A percentile compares a stretch with the other conserved stretches of the same genome.
phyloP scores from a whole-genome alignment of 306 rosid genomes.

The Vigna nakashimae region DNA sequence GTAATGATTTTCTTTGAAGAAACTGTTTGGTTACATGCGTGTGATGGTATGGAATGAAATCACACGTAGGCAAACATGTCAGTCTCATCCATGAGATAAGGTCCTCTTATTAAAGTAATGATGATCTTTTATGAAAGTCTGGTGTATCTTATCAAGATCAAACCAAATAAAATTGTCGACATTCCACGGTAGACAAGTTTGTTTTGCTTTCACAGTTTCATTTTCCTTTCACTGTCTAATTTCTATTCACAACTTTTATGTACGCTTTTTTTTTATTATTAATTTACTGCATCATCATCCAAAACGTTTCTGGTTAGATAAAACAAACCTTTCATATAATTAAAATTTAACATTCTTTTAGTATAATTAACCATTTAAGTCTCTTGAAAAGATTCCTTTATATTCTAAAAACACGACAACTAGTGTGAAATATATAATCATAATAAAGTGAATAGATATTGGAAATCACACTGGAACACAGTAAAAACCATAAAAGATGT shows the following conservation, averaged over 20 bases:
- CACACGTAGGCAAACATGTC: slow-evolving; percentile 24
- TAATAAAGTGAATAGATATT: too few species aligned
- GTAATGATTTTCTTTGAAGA: not conserved
- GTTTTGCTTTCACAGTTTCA: not conserved
- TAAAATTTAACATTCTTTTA: not conserved
- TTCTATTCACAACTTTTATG: not conserved
- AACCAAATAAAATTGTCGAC: not conserved
- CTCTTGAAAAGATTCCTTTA: not conserved
- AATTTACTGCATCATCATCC: not conserved
- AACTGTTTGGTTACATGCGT: not conserved
- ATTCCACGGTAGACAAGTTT: not conserved
- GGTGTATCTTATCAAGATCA: not conserved
- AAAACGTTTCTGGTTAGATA: not conserved
- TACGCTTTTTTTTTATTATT: not conserved
- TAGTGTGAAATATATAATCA: too few species aligned
- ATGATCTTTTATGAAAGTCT: slow-evolving; percentile 2
- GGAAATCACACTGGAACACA: too few species aligned
- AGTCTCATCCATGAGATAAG: slow-evolving; percentile 18
- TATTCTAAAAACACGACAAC: not conserved
- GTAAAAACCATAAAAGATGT: too few species aligned
- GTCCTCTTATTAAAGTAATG: not conserved
- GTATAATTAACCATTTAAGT: not conserved
- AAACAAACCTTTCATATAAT: not conserved
- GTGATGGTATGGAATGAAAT: not conserved
- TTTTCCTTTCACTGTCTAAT: not conserved